Base-by-base conservation (phyloP, 148 eudicot genomes). In the Chenopodium suecicum region DNA sequence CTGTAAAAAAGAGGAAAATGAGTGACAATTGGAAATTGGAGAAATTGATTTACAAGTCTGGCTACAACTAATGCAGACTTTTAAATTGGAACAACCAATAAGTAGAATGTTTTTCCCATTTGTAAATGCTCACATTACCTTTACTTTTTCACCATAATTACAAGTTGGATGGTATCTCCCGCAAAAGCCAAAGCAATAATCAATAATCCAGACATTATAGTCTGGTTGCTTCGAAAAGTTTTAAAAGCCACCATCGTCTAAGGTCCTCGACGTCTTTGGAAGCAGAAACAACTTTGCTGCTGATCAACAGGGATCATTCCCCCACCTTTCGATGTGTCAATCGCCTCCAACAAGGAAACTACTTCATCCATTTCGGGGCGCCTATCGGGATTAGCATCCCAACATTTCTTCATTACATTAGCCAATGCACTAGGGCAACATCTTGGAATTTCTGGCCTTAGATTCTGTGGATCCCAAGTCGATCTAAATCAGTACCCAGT, bases 331-430 rank as follows among this genome's bases (percentile, higher is more conserved):
- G 99, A 86, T 12, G 98, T 96, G 83, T 96, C 95, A 32, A 96
- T 92, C 52, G 94, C 99, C 89, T 95, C 99, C 73, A 95, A 60
- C 88, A 95, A 60, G 60, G 95, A 48, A 48, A 93, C 99, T 32
- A 90, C 99, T 86, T 92, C 98, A 12, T 95, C 99, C 99, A 95
- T 94, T 83, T 94, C 99, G 1, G 99, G 99, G 81, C 99, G 88
- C 79, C 86, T 94, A 80, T 95, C 98, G 0, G 99, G 99, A 84
- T 90, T 95, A 8, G 98, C 99, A 78, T 96, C 99, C 99, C 99
- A 96, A 80, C 99, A 96, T 74, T 90, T 92, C 88, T 89, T 94
- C 99, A 96, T 96, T 82, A 94, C 97, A 67, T 91, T 92, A 37
- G 93, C 94, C 74, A 95, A 82, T 29, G 98, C 82, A 86, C 99